Conservation (phyloP, 2,329 filamentous ascomycete species). For the Zasmidium citrigriseum region DNA sequence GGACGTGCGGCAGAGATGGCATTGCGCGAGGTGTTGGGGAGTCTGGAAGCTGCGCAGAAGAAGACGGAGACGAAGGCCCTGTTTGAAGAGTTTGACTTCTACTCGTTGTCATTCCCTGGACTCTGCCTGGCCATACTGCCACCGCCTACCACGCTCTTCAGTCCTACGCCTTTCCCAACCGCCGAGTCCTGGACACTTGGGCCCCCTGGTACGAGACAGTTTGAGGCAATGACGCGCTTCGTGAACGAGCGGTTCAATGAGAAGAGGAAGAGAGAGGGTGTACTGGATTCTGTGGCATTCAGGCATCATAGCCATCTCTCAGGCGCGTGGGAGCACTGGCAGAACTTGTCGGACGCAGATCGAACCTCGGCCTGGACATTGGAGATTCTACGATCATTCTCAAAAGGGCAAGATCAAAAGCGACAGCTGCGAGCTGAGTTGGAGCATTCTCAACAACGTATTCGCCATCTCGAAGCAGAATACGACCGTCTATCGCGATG, state of each 20-base stretch:
- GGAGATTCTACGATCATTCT: conserved; percentile 48
- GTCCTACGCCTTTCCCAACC: conserved; percentile 75
- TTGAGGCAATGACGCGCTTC: conserved; percentile 60
- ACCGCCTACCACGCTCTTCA: conserved; percentile 78
- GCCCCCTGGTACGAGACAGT: conserved; percentile 72
- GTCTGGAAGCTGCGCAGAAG: conserved; percentile 80
- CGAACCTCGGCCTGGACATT: conserved; percentile 48
- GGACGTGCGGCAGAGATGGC: conserved; percentile 82
- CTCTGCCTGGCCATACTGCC: conserved; percentile 80
- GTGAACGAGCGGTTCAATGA: conserved; percentile 34
- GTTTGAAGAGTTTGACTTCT: conserved; percentile 76
- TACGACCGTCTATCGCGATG: conserved; percentile 35
- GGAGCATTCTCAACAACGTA: conserved; percentile 42
- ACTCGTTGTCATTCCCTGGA: conserved; percentile 81
- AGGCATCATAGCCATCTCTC: conserved; percentile 74
- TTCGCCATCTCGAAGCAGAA: conserved; percentile 42
- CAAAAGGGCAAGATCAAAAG: conserved; percentile 41
- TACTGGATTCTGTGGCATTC: conserved; percentile 63
- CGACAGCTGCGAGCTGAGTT: conserved; percentile 41
- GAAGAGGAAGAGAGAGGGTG: conserved; percentile 31
- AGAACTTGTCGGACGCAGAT: conserved; percentile 56
- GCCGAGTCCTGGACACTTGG: conserved; percentile 78
- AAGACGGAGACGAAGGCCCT: conserved; percentile 40
- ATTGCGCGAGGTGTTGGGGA: conserved; percentile 77
- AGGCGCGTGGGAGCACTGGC: conserved; percentile 78